Base-by-base conservation (phyloP, 1,139 yeast genomes). In the Candida albicans region DNA sequence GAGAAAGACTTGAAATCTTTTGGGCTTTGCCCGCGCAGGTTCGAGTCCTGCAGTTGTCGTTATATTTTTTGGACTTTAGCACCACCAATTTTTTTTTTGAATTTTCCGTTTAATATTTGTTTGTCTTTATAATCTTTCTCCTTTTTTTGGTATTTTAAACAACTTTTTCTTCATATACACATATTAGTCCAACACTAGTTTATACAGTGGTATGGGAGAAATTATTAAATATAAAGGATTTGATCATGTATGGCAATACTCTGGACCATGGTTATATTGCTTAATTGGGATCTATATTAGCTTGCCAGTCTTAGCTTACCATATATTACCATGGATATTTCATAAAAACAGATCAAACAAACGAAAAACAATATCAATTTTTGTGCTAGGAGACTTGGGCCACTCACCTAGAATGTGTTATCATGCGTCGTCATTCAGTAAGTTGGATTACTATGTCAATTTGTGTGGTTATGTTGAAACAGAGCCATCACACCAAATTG, bases 341-440 rank as follows among this genome's bases (percentile, higher is more conserved):
- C 39, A 56, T 18, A 55, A 54, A 34, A 53, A 59, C 12, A 49
- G 52, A 8, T 45, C 48, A 39, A 38, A 57, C 10, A 54, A 57
- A 46, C 66, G 76, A 51, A 77, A 69, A 52, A 68, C 88, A 37
- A 81, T 89, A 3, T 75, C 87, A 8, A 82, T 93, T 25, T 76
- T 88, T 47, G 99, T 93, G 1, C 69, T 95, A 25, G 99, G 99
- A 1, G 99, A 93, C 58, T 62, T 95, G 43, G 97, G 96, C 11
- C 95, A 91, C 57, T 91, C 98, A 1, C 99, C 99, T 4, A 72
- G 99, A 49, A 93, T 93, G 88, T 79, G 86, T 55, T 87, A 93
- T 62, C 99, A 95, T 62, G 96, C 96, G 1, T 66, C 75, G 46
- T 85, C 95, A 43, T 81, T 93, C 53, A 77, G 87, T n/a, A 67